A percentile compares a stretch with the other conserved stretches of the same genome.
These are phyloP conservation scores for Zasmidium angulare DNA, from an alignment of 2,329 filamentous ascomycete species.

Conservation along the genomic window DNA sequence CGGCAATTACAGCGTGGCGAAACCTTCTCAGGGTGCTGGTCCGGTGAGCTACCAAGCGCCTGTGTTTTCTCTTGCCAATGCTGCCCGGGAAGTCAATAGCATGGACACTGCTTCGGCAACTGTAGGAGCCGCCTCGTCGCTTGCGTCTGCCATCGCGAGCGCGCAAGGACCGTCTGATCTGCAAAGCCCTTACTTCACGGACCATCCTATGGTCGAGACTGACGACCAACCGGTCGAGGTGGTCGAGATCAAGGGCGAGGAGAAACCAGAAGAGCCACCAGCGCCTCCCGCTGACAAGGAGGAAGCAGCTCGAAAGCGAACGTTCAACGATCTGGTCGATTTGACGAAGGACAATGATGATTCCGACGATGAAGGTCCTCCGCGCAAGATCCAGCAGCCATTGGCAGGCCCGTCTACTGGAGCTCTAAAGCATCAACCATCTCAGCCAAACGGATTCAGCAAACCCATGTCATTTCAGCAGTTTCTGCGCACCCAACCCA, in stretches of 20 bases:
- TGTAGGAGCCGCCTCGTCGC: slow-evolving; percentile 4
- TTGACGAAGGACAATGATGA: slow-evolving; percentile 42
- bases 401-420: slow-evolving; percentile 9
- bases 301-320: slow-evolving; percentile 56
- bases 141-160: slow-evolving; percentile 13
- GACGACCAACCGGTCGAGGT: not conserved
- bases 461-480: slow-evolving; percentile 13
- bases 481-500: not conserved
- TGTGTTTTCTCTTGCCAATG: slow-evolving; percentile 27
- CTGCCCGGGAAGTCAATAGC: slow-evolving; percentile 25
- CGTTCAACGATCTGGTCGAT: slow-evolving; percentile 56
- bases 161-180: slow-evolving; percentile 7
- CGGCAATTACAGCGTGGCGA: slow-evolving; percentile 15
- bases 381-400: slow-evolving; percentile 36
- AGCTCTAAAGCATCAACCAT: slow-evolving; percentile 3
- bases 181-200: slow-evolving; percentile 6
- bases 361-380: slow-evolving; percentile 49
- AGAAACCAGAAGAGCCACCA: slow-evolving; percentile 25
- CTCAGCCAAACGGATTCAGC: slow-evolving; percentile 11
- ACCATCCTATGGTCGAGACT: slow-evolving; percentile 6
- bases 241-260: slow-evolving; percentile 23
- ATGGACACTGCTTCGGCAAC: slow-evolving; percentile 15
- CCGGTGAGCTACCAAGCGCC: slow-evolving; percentile 30
- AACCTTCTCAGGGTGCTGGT: slow-evolving; percentile 4
- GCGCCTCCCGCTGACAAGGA: slow-evolving; percentile 49